A percentile compares a stretch with the other conserved stretches of the same genome.
Evolutionary conservation across 352 stramenopile species (phyloP).

Genomic region (Pythium apleroticum): DNA sequence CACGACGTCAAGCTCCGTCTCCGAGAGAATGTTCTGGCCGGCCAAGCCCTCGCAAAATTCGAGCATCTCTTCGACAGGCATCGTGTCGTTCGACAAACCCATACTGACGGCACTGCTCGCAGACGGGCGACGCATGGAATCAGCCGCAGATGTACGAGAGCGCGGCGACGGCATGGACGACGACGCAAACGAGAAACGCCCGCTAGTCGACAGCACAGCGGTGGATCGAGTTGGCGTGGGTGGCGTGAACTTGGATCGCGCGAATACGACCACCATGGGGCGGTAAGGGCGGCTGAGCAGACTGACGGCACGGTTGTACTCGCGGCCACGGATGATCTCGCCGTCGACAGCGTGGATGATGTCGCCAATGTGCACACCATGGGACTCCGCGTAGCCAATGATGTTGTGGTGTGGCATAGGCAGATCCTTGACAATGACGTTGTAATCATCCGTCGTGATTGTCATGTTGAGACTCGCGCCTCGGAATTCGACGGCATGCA

Average conservation of each 20-base stretch:
- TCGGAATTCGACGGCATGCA: constrained; percentile 84
- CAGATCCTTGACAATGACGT: constrained; percentile 84
- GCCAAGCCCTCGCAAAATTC: constrained; percentile 77
- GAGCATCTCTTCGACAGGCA: constrained; percentile 79
- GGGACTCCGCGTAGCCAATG: constrained; percentile 78
- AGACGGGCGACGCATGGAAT: constrained; percentile 20
- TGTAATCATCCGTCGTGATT: constrained; percentile 82
- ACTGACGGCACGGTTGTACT: constrained; percentile 83
- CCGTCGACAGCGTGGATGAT: constrained; percentile 80
- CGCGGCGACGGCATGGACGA: constrained; percentile 68
- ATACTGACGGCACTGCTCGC: constrained; percentile 27
- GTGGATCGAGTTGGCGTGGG: constrained; percentile 54
- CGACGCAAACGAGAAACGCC: constrained; percentile 72
- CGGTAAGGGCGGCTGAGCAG: constrained; percentile 62
- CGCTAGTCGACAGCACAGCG: constrained; percentile 30
- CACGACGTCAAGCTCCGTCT: constrained; percentile 68
- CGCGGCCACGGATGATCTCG: constrained; percentile 69
- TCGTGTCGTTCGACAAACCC: constrained; percentile 46
- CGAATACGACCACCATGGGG: constrained; percentile 83
- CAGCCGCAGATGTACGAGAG: constrained; percentile 20
- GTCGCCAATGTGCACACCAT: constrained; percentile 79
- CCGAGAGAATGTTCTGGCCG: constrained; percentile 48
- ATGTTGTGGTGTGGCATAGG: constrained; percentile 83
- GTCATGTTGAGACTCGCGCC: constrained; percentile 82
- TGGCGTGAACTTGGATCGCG: constrained; percentile 60